Evolutionary conservation across 352 stramenopile species (phyloP).

Genomic region (Phytophthora rubi): DNA sequence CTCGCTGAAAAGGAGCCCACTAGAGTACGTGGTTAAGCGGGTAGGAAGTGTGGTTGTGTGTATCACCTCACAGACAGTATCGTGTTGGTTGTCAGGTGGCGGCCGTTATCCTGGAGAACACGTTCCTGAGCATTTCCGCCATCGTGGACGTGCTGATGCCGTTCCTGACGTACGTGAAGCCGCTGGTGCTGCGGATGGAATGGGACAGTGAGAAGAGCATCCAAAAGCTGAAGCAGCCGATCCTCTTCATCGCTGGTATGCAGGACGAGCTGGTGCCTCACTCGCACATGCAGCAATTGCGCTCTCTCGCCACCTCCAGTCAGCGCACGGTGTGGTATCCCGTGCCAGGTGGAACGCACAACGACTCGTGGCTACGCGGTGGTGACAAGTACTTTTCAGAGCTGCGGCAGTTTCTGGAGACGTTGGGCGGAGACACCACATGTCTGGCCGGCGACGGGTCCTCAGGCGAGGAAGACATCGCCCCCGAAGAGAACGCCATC

Average conservation of each 20-base stretch:
- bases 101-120: constrained; percentile 95
- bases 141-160: constrained; percentile 96
- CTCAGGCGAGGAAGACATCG: constrained; percentile 7
- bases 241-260: constrained; percentile 92
- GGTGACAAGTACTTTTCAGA: constrained; percentile 88
- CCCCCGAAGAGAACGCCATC: constrained; percentile 63
- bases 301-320: constrained; percentile 66
- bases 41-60: not conserved
- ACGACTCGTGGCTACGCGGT: constrained; percentile 94
- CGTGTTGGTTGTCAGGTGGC: constrained; percentile 56
- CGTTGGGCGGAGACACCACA: constrained; percentile 33
- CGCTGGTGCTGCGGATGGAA: constrained; percentile 89
- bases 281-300: constrained; percentile 87
- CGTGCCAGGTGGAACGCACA: constrained; percentile 93
- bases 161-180: constrained; percentile 89
- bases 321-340: constrained; percentile 65
- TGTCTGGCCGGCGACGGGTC: constrained; percentile 19
- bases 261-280: constrained; percentile 94
- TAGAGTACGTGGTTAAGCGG: constrained; percentile 42
- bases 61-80: not conserved
- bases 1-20: constrained; percentile 80
- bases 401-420: constrained; percentile 71
- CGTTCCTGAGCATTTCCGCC: constrained; percentile 92
- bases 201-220: constrained; percentile 88
- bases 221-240: constrained; percentile 71